Conservation (phyloP, 257 asterid genomes). For the Lithospermum erythrorhizon region DNA sequence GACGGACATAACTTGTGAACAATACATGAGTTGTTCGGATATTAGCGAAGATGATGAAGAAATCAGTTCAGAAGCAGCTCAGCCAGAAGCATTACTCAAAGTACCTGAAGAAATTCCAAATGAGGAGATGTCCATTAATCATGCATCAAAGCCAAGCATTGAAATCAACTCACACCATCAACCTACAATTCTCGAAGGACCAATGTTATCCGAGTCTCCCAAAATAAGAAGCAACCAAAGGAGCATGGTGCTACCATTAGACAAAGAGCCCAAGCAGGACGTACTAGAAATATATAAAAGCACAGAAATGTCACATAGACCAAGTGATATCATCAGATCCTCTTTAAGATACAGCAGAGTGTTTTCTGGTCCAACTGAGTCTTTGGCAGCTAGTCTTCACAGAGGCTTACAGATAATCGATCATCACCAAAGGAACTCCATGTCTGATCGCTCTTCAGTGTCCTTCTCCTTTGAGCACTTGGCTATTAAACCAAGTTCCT, state of each 20-base stretch:
- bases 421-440: slow-evolving; percentile 64
- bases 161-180: slow-evolving; percentile 30
- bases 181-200: slow-evolving; percentile 51
- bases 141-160: slow-evolving; percentile 31
- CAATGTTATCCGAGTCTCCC: slow-evolving; percentile 77
- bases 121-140: slow-evolving; percentile 12
- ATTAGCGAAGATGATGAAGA: slow-evolving; percentile 76
- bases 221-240: slow-evolving; percentile 49
- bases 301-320: slow-evolving; percentile 18
- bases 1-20: slow-evolving; percentile 56
- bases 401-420: slow-evolving; percentile 83
- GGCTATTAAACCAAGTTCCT: slow-evolving; percentile 50
- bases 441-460: slow-evolving; percentile 56
- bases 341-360: slow-evolving; percentile 73
- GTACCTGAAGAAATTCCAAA: not conserved
- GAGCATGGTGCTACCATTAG: slow-evolving; percentile 37
- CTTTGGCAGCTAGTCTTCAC: slow-evolving; percentile 84
- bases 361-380: slow-evolving; percentile 65
- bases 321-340: slow-evolving; percentile 32
- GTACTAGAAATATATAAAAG: slow-evolving; percentile 27
- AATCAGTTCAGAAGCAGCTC: slow-evolving; percentile 30
- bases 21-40: slow-evolving; percentile 72
- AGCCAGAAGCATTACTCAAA: slow-evolving; percentile 10
- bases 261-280: slow-evolving; percentile 25
- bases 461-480: slow-evolving; percentile 89